Percentiles rank a stretch among this genome's conserved stretches.
These are phyloP conservation scores for Glaciozyma martinii DNA, from an alignment of 768 basidiomycete genomes.

Conservation along the genomic window DNA sequence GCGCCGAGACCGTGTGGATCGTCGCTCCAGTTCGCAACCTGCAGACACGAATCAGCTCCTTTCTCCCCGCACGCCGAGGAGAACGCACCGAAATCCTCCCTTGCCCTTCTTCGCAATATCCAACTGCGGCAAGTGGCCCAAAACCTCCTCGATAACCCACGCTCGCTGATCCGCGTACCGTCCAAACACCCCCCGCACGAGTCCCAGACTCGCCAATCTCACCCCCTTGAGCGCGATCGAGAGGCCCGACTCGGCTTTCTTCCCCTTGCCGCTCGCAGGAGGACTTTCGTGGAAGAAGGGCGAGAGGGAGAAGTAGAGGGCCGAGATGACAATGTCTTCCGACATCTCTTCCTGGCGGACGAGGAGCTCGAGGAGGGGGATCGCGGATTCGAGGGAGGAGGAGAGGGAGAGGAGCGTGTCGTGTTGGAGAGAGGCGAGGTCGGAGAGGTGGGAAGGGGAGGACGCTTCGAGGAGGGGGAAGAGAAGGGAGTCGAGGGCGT, in stretches of 20 bases:
- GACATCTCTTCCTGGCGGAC: slow-evolving; percentile 72
- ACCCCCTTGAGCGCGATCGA: slow-evolving; percentile 72
- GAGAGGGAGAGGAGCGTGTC: slow-evolving; percentile 45
- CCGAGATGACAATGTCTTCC: slow-evolving; percentile 81
- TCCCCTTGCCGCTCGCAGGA: slow-evolving; percentile 44
- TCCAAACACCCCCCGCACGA: slow-evolving; percentile 85
- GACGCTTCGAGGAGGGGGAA: slow-evolving; percentile 76
- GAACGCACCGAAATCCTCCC: slow-evolving; percentile 70
- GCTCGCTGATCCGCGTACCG: slow-evolving; percentile 81
- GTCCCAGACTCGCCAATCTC: slow-evolving; percentile 66
- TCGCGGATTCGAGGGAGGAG: slow-evolving; percentile 58
- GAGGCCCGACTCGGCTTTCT: slow-evolving; percentile 45
- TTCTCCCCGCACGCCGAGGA: not conserved
- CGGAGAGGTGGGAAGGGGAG: slow-evolving; percentile 16
- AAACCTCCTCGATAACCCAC: slow-evolving; percentile 97
- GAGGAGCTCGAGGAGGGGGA: slow-evolving; percentile 66
- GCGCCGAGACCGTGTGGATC: slow-evolving; percentile 85
- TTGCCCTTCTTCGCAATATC: slow-evolving; percentile 74
- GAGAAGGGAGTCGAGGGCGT: slow-evolving; percentile 64
- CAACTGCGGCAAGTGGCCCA: slow-evolving; percentile 77
- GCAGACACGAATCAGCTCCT: not conserved
- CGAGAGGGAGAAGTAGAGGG: slow-evolving; percentile 84
- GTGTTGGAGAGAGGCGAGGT: slow-evolving; percentile 9
- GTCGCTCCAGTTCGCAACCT: slow-evolving; percentile 83
- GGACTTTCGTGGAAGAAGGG: slow-evolving; percentile 78